Percentiles rank a stretch among this genome's conserved stretches.
Conservation (phyloP, 2,329 filamentous ascomycete species). For the Diaporthe vexans region DNA sequence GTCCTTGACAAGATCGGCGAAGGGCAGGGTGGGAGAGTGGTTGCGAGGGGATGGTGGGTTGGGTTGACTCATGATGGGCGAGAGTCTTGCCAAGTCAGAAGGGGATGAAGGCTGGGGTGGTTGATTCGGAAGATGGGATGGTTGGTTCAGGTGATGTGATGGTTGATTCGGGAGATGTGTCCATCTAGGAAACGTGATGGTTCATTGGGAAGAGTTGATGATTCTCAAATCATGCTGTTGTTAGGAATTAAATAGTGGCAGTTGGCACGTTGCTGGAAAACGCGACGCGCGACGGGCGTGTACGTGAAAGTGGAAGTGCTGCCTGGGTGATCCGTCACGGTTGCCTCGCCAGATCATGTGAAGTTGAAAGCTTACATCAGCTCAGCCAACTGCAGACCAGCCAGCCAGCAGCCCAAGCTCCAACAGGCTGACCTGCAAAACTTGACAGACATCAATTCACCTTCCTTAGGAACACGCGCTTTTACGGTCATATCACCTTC, state of each 20-base stretch:
- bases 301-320: conserved; percentile 24
- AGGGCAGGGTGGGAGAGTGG: conserved; percentile 82
- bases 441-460: neutral
- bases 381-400: neutral
- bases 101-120: neutral
- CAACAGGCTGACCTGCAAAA: neutral
- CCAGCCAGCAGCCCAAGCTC: neutral
- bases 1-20: conserved; percentile 81
- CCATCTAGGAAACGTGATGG: too few species aligned
- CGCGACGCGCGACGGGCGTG: conserved; percentile 13
- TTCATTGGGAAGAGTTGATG: neutral
- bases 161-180: too few species aligned
- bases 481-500: neutral
- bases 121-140: neutral
- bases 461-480: neutral
- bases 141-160: too few species aligned
- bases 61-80: conserved; percentile 51
- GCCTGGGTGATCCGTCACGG: conserved; percentile 24
- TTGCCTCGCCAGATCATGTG: conserved; percentile 35
- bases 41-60: conserved; percentile 76
- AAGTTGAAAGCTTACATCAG: conserved; percentile 28
- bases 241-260: neutral
- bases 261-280: neutral
- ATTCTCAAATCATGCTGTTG: neutral
- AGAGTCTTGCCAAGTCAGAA: neutral